Percentiles rank a stretch among this genome's conserved stretches.
Conservation (phyloP, 2,329 filamentous ascomycete genomes). For the Botrytis squamosa region DNA sequence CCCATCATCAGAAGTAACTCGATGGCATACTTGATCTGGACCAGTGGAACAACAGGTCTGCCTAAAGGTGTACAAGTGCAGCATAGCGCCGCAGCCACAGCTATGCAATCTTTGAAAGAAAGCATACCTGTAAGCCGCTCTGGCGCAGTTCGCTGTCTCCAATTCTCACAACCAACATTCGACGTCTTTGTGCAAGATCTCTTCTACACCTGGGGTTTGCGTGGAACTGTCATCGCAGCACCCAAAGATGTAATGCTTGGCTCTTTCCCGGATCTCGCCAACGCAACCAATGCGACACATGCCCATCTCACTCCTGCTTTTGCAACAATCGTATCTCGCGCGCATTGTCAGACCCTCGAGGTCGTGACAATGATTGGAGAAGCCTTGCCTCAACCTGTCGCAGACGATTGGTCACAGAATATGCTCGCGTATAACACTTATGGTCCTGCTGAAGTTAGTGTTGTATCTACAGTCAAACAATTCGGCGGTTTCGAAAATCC, state of each 20-base stretch:
- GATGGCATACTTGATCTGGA: constrained; percentile 29
- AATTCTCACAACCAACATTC: constrained; percentile 15
- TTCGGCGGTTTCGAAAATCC: neutral
- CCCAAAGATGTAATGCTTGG: constrained; percentile 13
- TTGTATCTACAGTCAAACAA: constrained; percentile 25
- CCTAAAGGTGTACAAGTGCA: constrained; percentile 30
- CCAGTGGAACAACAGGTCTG: constrained; percentile 25
- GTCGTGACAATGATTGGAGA: constrained; percentile 16
- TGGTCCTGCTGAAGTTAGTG: constrained; percentile 21
- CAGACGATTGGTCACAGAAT: constrained; percentile 33
- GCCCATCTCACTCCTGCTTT: constrained; percentile 13
- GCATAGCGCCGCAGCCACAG: constrained; percentile 22
- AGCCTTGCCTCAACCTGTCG: neutral
- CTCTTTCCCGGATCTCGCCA: constrained; percentile 5
- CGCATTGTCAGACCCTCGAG: constrained; percentile 9
- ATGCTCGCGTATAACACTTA: constrained; percentile 10
- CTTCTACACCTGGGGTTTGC: constrained; percentile 14
- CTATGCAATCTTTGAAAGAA: neutral
- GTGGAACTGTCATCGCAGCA: constrained; percentile 13
- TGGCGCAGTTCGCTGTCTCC: neutral
- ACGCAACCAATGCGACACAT: constrained; percentile 6
- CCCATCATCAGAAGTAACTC: neutral
- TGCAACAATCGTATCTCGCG: constrained; percentile 8
- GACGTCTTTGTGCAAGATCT: constrained; percentile 15
- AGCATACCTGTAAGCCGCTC: constrained; percentile 1